Evolutionary conservation across 2,329 filamentous ascomycete genomes (phyloP).

Genomic region (Metarhizium guizhouense): DNA sequence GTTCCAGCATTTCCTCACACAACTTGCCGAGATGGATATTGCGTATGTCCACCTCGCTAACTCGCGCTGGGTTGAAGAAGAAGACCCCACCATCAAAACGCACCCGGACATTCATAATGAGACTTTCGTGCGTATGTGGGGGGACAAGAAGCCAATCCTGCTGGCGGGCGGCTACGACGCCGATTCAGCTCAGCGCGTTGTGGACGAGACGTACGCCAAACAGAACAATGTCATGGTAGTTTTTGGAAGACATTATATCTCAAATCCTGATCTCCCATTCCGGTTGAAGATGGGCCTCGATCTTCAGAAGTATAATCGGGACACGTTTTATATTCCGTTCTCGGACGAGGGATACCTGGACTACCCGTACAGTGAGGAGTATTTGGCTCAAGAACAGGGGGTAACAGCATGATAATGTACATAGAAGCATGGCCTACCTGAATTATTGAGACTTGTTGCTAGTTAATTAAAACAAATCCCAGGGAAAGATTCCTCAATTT

Average conservation of each 20-base stretch:
- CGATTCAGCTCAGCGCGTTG: conserved; percentile 19
- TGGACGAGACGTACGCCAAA: conserved; percentile 28
- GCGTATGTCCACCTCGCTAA: conserved; percentile 56
- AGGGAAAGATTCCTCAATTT: too few species aligned
- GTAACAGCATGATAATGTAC: too few species aligned
- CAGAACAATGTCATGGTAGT: conserved; percentile 16
- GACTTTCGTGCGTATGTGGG: background rate
- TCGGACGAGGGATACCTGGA: conserved; percentile 17
- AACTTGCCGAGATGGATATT: conserved; percentile 41
- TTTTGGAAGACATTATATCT: conserved; percentile 21
- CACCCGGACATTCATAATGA: background rate
- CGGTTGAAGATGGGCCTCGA: conserved; percentile 16
- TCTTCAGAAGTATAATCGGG: conserved; percentile 19
- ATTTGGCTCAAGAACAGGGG: too few species aligned
- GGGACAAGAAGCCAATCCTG: background rate
- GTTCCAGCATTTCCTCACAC: conserved; percentile 39
- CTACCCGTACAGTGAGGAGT: conserved; percentile 16
- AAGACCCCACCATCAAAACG: background rate
- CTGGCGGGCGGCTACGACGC: conserved; percentile 1
- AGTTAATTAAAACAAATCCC: too few species aligned
- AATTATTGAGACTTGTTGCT: too few species aligned
- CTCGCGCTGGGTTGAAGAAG: conserved; percentile 29
- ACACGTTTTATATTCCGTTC: conserved; percentile 18
- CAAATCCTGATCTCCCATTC: conserved; percentile 20
- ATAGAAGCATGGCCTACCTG: too few species aligned